These are phyloP conservation scores for Lachancea meyersii DNA, from an alignment of 805 yeast genomes.

Conservation along the genomic window DNA sequence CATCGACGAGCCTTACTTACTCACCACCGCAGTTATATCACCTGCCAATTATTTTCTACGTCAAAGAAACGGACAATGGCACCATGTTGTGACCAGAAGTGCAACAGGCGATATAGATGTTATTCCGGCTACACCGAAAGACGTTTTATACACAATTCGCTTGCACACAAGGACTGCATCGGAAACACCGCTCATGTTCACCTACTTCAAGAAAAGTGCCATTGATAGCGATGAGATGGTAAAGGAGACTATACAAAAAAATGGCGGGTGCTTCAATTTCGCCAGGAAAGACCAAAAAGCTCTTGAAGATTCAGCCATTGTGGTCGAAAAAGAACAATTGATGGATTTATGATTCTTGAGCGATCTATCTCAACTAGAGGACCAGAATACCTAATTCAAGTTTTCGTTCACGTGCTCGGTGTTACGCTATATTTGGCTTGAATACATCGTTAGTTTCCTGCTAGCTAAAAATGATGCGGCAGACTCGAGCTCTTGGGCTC, in stretches of 20 bases:
- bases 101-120: constrained; percentile 16
- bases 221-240: constrained; percentile 18
- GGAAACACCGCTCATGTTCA: constrained; percentile 30
- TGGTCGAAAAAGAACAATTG: background rate
- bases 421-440: too few relatives aligned
- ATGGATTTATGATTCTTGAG: constrained; percentile 1
- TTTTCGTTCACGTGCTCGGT: too few relatives aligned
- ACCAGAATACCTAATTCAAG: too few relatives aligned
- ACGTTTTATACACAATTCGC: constrained; percentile 21
- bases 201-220: constrained; percentile 18
- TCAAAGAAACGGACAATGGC: constrained; percentile 21
- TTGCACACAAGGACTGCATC: constrained; percentile 23
- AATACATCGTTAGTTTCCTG: too few relatives aligned
- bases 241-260: constrained; percentile 14
- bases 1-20: constrained; percentile 25
- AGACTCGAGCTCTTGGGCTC: too few relatives aligned
- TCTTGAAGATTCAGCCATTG: background rate
- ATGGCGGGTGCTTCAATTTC: constrained; percentile 14
- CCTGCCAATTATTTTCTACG: constrained; percentile 26
- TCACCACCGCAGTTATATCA: constrained; percentile 25
- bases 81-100: constrained; percentile 14
- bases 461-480: too few relatives aligned
- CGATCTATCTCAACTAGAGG: too few relatives aligned
- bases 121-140: constrained; percentile 12
- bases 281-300: constrained; percentile 1